Conservation (phyloP, 352 stramenopile species). For the Peronosclerospora sorghi region DNA sequence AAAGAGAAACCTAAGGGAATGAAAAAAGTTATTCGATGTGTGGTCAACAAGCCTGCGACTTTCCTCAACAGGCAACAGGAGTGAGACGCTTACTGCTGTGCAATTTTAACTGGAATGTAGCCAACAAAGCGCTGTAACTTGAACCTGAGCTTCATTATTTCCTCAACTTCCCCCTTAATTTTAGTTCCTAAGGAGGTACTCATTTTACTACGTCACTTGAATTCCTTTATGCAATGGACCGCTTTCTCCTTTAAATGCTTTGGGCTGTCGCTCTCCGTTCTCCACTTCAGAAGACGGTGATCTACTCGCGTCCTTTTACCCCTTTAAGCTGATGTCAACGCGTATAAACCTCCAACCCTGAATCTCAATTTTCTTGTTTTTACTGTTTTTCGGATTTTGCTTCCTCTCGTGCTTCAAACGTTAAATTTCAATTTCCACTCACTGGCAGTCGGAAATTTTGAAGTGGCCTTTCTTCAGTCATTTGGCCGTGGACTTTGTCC, state of each 20-base stretch:
- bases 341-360: neutral
- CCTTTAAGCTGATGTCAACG: constrained; percentile 8
- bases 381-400: constrained; percentile 29
- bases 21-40: constrained; percentile 20
- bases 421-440: constrained; percentile 33
- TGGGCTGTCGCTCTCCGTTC: constrained; percentile 4
- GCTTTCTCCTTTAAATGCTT: constrained; percentile 4
- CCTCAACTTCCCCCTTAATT: constrained; percentile 25
- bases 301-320: constrained; percentile 2
- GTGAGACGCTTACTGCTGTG: too few relatives aligned
- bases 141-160: constrained; percentile 32
- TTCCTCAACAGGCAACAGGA: constrained; percentile 24
- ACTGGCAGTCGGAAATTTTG: constrained; percentile 19
- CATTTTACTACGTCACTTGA: constrained; percentile 34
- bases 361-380: constrained; percentile 22
- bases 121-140: constrained; percentile 2
- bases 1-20: constrained; percentile 28
- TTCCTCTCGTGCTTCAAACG: constrained; percentile 25
- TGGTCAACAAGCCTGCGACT: constrained; percentile 24
- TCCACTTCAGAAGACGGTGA: constrained; percentile 3
- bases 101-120: constrained; percentile 4
- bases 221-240: constrained; percentile 27
- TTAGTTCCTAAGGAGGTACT: constrained; percentile 24
- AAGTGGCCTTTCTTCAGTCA: constrained; percentile 21
- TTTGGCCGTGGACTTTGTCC: constrained; percentile 15